Base-by-base conservation (phyloP, 2,329 filamentous ascomycete species). In the Talaromyces sp. region DNA sequence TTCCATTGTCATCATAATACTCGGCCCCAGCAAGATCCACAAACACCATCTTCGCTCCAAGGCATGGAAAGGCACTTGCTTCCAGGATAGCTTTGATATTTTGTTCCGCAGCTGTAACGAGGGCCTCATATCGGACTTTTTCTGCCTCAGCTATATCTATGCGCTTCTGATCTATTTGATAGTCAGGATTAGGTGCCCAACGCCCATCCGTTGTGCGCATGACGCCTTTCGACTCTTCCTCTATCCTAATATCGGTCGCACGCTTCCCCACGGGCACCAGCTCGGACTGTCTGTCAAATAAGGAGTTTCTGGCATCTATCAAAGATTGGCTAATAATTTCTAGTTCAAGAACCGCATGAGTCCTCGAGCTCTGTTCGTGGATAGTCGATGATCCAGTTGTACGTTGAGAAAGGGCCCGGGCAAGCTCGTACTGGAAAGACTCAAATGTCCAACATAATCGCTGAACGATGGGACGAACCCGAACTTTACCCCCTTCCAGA, bases 21-120 rank as follows among this genome's bases (percentile, higher is more conserved):
- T 83, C 80, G 0, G 80, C 73, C 2, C 80, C 80, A 2, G 80
- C 80, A 5, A 82, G 71, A 65, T 83, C 80, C 0, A 82, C 78
- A 71, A 82, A 82, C 10, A 81, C 74, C 57, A 81, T 72, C 64
- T 76, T 81, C 0, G 73, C 79, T 1, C 79, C 79, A 0, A 82
- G 70, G 56, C 75, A 77, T 19, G 64, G 45, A 63, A 75, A 67
- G 8, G 2, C 16, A 22, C 63, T 66, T 2, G 67, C 68, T 13
- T 57, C 62, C 16, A 77, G 72, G 7, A 76, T 65, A 3, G 68
- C 47, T 6, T 33, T 41, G 1, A 78, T 72, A 1, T 71, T 33
- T 1, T 72, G 68, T 68, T 82, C 79, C 0, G 79, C 79, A 4
- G 67, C 63, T 43, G 71, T 65, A 2, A 82, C 68, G 0, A 69